Conservation (phyloP, 148 eudicot species). For the Pharnaceum exiguum region DNA sequence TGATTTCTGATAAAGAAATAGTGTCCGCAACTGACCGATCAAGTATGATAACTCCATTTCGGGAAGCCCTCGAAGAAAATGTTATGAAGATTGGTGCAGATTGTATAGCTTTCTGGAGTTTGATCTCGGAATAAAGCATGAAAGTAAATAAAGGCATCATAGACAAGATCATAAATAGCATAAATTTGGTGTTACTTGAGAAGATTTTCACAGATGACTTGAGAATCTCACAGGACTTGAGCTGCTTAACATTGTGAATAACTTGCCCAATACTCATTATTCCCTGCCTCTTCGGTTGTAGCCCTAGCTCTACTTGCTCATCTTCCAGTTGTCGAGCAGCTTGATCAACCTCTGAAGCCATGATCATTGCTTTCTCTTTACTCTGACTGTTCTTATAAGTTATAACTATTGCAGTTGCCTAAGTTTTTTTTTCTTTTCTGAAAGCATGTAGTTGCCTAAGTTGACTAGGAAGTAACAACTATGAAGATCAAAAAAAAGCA, state of each 20-base stretch:
- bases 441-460: too few relatives aligned
- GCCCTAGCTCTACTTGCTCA: conserved; percentile 4
- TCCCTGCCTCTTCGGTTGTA: neutral
- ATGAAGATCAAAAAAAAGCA: too few relatives aligned
- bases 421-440: neutral
- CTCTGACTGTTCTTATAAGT: conserved; percentile 6
- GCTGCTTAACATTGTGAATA: neutral
- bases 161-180: neutral
- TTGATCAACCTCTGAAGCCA: conserved; percentile 13
- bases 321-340: neutral
- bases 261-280: neutral
- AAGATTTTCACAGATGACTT: neutral
- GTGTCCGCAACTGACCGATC: too few relatives aligned
- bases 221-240: conserved; percentile 9
- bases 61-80: too few relatives aligned
- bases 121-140: conserved; percentile 7
- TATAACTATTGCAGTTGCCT: conserved; percentile 5
- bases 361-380: neutral
- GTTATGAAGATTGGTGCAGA: neutral
- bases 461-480: too few relatives aligned
- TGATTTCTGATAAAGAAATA: too few relatives aligned
- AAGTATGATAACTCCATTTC: too few relatives aligned
- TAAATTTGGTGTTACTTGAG: neutral
- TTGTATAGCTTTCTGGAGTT: conserved; percentile 3
- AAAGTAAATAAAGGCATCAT: conserved; percentile 7